A percentile compares a stretch with the other conserved stretches of the same genome.
Conservation (phyloP, 2,329 filamentous ascomycete genomes). For the Parafenestella ontariensis region DNA sequence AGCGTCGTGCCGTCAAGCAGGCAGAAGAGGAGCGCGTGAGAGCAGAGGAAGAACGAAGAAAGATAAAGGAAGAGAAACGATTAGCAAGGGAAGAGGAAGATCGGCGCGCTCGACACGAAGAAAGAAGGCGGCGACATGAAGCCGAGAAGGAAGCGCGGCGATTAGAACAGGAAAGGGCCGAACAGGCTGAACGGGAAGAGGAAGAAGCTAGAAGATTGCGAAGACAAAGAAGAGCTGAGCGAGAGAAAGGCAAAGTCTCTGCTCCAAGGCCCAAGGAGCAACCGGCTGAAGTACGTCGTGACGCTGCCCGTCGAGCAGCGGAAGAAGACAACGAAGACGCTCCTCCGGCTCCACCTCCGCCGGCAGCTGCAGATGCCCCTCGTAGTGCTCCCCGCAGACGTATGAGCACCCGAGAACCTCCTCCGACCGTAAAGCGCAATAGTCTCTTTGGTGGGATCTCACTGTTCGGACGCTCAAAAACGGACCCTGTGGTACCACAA, state of each 20-base stretch:
- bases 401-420: slow-evolving; percentile 37
- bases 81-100: slow-evolving; percentile 36
- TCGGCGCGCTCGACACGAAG: slow-evolving; percentile 35
- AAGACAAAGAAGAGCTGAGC: slow-evolving; percentile 35
- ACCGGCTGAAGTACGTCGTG: slow-evolving; percentile 23
- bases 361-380: slow-evolving; percentile 27
- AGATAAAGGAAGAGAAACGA: slow-evolving; percentile 28
- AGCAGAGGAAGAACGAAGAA: slow-evolving; percentile 29
- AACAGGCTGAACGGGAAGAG: slow-evolving; percentile 12
- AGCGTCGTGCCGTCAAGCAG: slow-evolving; percentile 31
- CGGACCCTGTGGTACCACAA: slow-evolving; percentile 32
- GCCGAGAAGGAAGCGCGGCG: slow-evolving; percentile 33
- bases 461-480: slow-evolving; percentile 42
- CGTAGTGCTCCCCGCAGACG: slow-evolving; percentile 32
- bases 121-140: slow-evolving; percentile 32
- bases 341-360: slow-evolving; percentile 16
- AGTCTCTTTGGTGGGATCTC: slow-evolving; percentile 40
- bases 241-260: slow-evolving; percentile 32
- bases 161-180: slow-evolving; percentile 7
- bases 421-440: slow-evolving; percentile 32
- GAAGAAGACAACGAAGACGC: slow-evolving; percentile 23
- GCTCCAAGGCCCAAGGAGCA: slow-evolving; percentile 18
- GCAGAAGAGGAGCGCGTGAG: slow-evolving; percentile 30
- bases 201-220: slow-evolving; percentile 33
- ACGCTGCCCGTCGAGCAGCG: slow-evolving; percentile 33